Conservation (phyloP, 768 basidiomycete species). For the Naganishia antarctica region DNA sequence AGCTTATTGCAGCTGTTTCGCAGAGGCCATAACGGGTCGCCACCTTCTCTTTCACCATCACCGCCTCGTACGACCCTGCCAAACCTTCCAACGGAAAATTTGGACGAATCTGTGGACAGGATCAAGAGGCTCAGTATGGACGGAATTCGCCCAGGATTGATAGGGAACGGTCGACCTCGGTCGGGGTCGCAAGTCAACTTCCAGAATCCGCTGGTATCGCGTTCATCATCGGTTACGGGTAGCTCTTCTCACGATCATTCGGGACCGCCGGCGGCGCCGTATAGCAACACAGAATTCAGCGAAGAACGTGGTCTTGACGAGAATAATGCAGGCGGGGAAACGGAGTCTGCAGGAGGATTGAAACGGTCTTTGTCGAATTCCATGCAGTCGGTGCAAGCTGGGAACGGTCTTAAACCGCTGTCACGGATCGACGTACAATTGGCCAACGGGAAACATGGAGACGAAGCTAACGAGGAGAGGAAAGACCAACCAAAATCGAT, state of each 20-base stretch:
- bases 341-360: no score
- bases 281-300: neutral
- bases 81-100: conserved; percentile 20
- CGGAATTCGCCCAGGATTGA: conserved; percentile 1
- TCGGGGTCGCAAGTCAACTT: conserved; percentile 21
- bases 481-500: conserved; percentile 6
- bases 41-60: conserved; percentile 16
- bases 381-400: neutral
- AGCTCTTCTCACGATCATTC: conserved; percentile 4
- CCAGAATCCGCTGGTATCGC: conserved; percentile 14
- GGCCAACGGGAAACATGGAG: neutral
- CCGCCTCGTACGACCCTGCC: conserved; percentile 23
- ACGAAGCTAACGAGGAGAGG: neutral
- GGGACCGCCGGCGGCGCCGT: neutral
- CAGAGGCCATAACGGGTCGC: conserved; percentile 7
- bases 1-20: conserved; percentile 23
- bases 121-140: conserved; percentile 30
- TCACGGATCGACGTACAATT: conserved; percentile 4
- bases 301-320: neutral
- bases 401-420: neutral
- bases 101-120: conserved; percentile 26
- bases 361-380: no score
- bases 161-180: neutral
- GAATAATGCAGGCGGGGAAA: neutral
- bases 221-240: neutral